These are phyloP conservation scores for Chenopodium quinoa DNA, from an alignment of 148 eudicot species.

Conservation along the genomic window DNA sequence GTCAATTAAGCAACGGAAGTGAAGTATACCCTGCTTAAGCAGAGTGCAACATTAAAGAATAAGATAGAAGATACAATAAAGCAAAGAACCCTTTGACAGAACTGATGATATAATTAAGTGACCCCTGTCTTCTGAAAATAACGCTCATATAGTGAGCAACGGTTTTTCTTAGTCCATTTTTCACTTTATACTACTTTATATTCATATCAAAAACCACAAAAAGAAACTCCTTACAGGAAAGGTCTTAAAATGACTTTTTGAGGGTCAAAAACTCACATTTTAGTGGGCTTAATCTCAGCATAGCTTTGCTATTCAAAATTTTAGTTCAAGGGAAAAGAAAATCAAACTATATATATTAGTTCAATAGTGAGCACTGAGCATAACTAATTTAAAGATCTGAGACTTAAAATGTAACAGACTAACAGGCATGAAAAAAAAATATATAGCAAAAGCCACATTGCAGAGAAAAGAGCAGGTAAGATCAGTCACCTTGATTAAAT, in stretches of 20 bases:
- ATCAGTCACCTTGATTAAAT: conserved; percentile 78
- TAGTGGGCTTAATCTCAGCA: background rate
- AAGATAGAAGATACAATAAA: background rate
- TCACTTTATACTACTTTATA: background rate
- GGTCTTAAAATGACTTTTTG: background rate
- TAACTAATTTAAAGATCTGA: background rate
- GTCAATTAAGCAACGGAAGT: background rate
- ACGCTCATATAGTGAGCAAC: too few species aligned
- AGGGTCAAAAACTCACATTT: background rate
- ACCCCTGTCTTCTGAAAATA: background rate
- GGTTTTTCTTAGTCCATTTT: too few species aligned
- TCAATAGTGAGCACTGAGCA: conserved; percentile 1
- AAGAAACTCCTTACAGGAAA: background rate
- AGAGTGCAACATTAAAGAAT: background rate
- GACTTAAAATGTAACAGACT: background rate
- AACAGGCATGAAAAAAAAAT: background rate
- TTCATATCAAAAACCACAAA: background rate
- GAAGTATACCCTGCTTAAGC: background rate
- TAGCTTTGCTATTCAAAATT: background rate
- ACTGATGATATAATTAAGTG: background rate
- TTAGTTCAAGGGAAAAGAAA: background rate
- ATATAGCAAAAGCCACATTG: background rate
- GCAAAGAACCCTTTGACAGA: background rate
- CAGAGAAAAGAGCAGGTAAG: conserved; percentile 11
- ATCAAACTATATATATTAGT: background rate